Percentiles rank a stretch among this genome's conserved stretches.
Conservation (phyloP, 306 rosid genomes). For the Dryas octopetala region DNA sequence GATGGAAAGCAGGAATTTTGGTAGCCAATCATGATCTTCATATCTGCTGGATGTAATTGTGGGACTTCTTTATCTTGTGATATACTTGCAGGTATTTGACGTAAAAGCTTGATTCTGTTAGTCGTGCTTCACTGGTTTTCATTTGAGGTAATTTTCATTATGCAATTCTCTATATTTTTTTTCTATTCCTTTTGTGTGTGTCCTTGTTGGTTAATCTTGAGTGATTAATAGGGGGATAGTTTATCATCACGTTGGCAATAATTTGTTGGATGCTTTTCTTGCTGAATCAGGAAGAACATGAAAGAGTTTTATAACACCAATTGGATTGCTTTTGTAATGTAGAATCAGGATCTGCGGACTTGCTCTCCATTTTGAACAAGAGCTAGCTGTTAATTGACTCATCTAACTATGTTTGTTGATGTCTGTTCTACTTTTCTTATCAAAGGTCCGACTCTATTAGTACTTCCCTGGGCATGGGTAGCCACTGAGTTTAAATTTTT, state of each 20-base stretch:
- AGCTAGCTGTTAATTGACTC: background rate
- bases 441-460: background rate
- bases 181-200: background rate
- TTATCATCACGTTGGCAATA: background rate
- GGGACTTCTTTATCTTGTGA: constrained; percentile 89
- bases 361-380: background rate
- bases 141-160: background rate
- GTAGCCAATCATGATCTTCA: constrained; percentile 55
- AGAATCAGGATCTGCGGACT: background rate
- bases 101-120: constrained; percentile 15
- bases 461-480: background rate
- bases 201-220: background rate
- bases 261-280: background rate
- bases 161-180: background rate
- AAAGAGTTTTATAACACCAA: background rate
- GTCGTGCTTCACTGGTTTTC: background rate
- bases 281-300: background rate
- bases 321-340: background rate
- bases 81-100: too few relatives aligned
- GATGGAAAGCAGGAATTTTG: background rate
- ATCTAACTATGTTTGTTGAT: constrained; percentile 5
- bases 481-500: background rate
- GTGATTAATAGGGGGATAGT: background rate
- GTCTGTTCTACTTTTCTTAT: constrained; percentile 15
- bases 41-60: constrained; percentile 76